phyloP scores from a whole-genome alignment of 2,329 filamentous ascomycete genomes.

The Aureobasidium leucospermi region DNA sequence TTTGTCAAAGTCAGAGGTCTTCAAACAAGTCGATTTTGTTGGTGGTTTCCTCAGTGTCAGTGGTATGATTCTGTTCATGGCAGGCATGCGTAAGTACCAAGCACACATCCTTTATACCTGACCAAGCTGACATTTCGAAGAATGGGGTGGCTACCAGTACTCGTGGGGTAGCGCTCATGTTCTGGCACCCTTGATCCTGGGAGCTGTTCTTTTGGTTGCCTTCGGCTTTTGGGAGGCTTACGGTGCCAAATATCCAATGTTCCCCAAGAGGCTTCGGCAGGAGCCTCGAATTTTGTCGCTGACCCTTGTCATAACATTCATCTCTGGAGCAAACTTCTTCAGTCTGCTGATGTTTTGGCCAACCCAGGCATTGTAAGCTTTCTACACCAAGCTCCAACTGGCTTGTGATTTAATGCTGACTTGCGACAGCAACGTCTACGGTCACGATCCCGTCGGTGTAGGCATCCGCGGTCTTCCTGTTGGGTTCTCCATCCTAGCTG shows the following conservation, averaged over 20 bases:
- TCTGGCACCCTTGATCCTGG: slow-evolving; percentile 28
- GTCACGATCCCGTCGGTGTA: slow-evolving; percentile 55
- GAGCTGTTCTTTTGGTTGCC: slow-evolving; percentile 23
- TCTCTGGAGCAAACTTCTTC: slow-evolving; percentile 35
- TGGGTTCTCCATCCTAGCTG: slow-evolving; percentile 55
- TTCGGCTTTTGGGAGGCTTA: slow-evolving; percentile 29
- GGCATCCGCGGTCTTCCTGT: slow-evolving; percentile 60
- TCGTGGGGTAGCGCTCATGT: slow-evolving; percentile 26
- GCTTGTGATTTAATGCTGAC: neutral
- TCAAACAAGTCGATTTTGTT: slow-evolving; percentile 44
- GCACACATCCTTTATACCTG: neutral
- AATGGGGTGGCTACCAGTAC: slow-evolving; percentile 24
- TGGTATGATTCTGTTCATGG: slow-evolving; percentile 46
- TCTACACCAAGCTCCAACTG: neutral
- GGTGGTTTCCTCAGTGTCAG: slow-evolving; percentile 44
- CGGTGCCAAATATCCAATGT: slow-evolving; percentile 28
- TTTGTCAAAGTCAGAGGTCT: slow-evolving; percentile 34
- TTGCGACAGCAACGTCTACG: slow-evolving; percentile 47
- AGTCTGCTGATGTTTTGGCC: slow-evolving; percentile 51
- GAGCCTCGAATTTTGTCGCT: slow-evolving; percentile 29
- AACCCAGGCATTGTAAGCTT: slow-evolving; percentile 45
- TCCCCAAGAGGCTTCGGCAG: slow-evolving; percentile 24
- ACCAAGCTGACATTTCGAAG: slow-evolving; percentile 19
- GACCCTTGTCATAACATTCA: slow-evolving; percentile 34
- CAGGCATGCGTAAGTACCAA: slow-evolving; percentile 30